Base-by-base conservation (phyloP, 768 basidiomycete species). In the Suillus fuscotomentosus region DNA sequence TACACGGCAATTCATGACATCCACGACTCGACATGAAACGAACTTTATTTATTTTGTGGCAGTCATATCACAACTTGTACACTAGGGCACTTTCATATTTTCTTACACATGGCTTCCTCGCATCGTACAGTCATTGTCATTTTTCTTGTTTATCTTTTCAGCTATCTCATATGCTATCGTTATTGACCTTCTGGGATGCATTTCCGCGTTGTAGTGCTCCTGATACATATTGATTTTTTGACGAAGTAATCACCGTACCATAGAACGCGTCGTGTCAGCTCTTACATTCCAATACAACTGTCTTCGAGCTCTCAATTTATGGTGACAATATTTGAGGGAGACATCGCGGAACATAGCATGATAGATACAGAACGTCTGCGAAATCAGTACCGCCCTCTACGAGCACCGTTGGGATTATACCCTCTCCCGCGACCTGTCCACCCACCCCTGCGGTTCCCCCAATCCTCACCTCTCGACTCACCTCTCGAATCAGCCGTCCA, bases 391-490 rank as follows among this genome's bases (percentile, higher is more conserved):
- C 73, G 71, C n/a, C 73, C 73, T 39, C 73, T 66, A 27, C 73
- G 73, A 43, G 64, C 22, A 0, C 69, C 72, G 1, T 69, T 63
- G 39, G 74, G 74, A 14, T 72, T 24, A 60, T 70, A 65, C 34
- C 78, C 78, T n/a, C 78, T 75, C 31, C 80, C 71, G 22, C 74
- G 68, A 5, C 69, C 77, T n/a, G 74, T 68, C 31, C 79, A 67
- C 45, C 71, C 71, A 34, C 77, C 72, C 13, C 74, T 71, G 51
- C 70, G 69, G 8, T 78, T 77, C 60, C 73, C 76, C 72, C 80
- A 80, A 0, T 82, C 81, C 22, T 81, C 81, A 41, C 48, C 48
- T 22, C 73, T 68, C 0, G 78, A 79, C 22, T 81, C 81, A 39
- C 48, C 48, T 22, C 73, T 68, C 0, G 78, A 79, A 1, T 72